Evolutionary conservation across 257 asterid genomes (phyloP).

Genomic region (Penstemon newberryi): DNA sequence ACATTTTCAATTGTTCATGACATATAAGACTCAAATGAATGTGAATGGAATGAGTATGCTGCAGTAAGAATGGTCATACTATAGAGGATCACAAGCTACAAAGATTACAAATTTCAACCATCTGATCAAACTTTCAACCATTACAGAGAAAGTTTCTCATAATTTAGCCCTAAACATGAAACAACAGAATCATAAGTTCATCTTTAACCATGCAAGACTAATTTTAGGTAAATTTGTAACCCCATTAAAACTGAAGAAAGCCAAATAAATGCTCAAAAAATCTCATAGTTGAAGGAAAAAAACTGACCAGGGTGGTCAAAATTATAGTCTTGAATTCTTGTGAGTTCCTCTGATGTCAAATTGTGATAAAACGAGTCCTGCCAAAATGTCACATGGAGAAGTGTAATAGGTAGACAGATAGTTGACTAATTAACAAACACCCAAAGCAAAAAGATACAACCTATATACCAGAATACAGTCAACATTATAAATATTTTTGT

Average conservation of each 20-base stretch:
- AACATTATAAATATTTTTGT: not conserved
- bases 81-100: too few relatives aligned
- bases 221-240: not conserved
- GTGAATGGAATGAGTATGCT: too few relatives aligned
- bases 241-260: constrained; percentile 6
- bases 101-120: too few relatives aligned
- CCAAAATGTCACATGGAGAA: constrained; percentile 27
- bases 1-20: constrained; percentile 6
- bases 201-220: constrained; percentile 13
- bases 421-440: not conserved
- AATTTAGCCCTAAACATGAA: not conserved
- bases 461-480: not conserved
- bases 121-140: constrained; percentile 4
- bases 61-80: too few relatives aligned
- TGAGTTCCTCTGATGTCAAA: constrained; percentile 79
- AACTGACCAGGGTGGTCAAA: constrained; percentile 98
- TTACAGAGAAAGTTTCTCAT: constrained; percentile 3
- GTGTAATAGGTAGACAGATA: constrained; percentile 18
- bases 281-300: constrained; percentile 19
- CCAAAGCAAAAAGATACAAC: not conserved
- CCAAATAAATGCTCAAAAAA: not conserved
- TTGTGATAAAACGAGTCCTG: constrained; percentile 96
- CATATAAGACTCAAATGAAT: not conserved
- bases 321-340: constrained; percentile 90
- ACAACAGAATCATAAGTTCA: constrained; percentile 18